Evolutionary conservation across 768 basidiomycete genomes (phyloP).

Genomic region (Leccinellum luteum): DNA sequence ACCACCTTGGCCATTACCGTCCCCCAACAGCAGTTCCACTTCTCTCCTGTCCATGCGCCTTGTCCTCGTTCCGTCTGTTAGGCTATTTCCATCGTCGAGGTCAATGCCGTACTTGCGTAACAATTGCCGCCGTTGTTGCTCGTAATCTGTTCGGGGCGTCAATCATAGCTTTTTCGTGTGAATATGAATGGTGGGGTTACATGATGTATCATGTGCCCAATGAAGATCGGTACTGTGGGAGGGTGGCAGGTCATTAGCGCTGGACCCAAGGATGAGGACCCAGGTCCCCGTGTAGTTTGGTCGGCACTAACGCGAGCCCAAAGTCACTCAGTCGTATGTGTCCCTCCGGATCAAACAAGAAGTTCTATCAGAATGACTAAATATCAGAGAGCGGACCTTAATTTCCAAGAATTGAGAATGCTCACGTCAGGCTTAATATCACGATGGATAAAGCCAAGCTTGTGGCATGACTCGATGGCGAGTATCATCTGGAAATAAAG

Average conservation of each 20-base stretch:
- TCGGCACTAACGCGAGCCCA: slow-evolving; percentile 79
- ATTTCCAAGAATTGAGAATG: slow-evolving; percentile 26
- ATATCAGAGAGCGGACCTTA: slow-evolving; percentile 28
- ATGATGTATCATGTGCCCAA: slow-evolving; percentile 96
- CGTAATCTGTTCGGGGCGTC: slow-evolving; percentile 66
- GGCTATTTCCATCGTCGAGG: slow-evolving; percentile 72
- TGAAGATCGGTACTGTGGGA: slow-evolving; percentile 77
- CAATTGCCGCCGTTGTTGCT: slow-evolving; percentile 86
- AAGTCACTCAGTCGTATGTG: slow-evolving; percentile 96
- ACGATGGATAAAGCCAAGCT: slow-evolving; percentile 94
- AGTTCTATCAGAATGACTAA: slow-evolving; percentile 61
- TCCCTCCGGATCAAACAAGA: slow-evolving; percentile 89
- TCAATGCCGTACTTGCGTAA: slow-evolving; percentile 94
- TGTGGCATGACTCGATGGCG: slow-evolving; percentile 90
- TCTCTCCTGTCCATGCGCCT: slow-evolving; percentile 80
- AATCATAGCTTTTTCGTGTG: slow-evolving; percentile 7
- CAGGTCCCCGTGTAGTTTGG: slow-evolving; percentile 23
- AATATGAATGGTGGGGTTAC: slow-evolving; percentile 38
- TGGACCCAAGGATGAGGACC: slow-evolving; percentile 10
- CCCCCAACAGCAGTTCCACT: slow-evolving; percentile 80
- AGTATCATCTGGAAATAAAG: slow-evolving; percentile 75
- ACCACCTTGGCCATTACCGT: slow-evolving; percentile 75
- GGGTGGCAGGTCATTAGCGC: slow-evolving; percentile 19
- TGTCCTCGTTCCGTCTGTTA: slow-evolving; percentile 67
- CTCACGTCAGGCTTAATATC: slow-evolving; percentile 94